Base-by-base conservation (phyloP, 2,329 filamentous ascomycete genomes). In the Fusarium sp. region DNA sequence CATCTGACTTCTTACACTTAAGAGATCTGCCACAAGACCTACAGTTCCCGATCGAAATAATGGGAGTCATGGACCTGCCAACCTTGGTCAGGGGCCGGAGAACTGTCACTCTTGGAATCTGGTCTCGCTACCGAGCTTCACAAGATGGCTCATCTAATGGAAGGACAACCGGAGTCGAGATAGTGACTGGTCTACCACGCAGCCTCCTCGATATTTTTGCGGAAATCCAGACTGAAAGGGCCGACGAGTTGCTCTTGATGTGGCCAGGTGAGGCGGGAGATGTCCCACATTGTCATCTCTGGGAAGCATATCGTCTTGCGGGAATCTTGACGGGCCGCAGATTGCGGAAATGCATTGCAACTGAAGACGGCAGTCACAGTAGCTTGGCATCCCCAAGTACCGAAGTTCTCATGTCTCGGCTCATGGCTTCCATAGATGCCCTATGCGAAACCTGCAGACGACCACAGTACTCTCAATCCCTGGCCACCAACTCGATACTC, bases 251-350 rank as follows among this genome's bases (percentile, higher is more conserved):
- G 0, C 59, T 80, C 31, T 63, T 64, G 13, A 45, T 45, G 1
- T 80, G 79, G 79, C 75, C 76, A 0, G 79, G 79, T 0, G 66
- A 79, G 2, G 69, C 75, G 7, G 79, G 79, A 0, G 68, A 77
- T 35, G 64, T 79, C 24, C 74, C 76, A 2, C 78, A 79, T 27
- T 76, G 73, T 31, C 78, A 80, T 37, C 70, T 80, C 4, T 80
- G 79, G 79, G 79, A 80, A 20, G 70, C 77, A 0, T 80, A 75
- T 64, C 74, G 79, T 1, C 38, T 78, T 27, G 63, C 79, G 3
- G 79, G 77, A 0, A 70, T 80, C 4, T 22, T 80, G 6, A 66
- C 76, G 6, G 50, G 56, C n/a, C 76, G 78, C 2, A 60, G 77
- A 13, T 54, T 66, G 14, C 71, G 57, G 18, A 66, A 11, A 24